Evolutionary conservation across 768 basidiomycete species (phyloP), one percentile per base, ranked within the genome.

Genomic region (Ephemerocybe angulata): DNA sequence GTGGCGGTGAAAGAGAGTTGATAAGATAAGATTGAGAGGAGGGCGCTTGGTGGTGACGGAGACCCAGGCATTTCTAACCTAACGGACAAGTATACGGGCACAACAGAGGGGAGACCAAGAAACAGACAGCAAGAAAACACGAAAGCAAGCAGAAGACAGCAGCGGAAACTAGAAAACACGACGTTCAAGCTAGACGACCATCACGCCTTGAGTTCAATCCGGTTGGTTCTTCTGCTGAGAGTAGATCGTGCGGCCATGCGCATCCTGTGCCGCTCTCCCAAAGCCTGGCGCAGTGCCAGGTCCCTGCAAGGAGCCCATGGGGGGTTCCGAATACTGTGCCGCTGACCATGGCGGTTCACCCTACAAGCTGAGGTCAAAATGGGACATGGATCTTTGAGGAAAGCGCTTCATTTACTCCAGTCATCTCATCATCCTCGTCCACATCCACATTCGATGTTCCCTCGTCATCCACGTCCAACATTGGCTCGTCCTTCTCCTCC

Each of bases 181-280:
- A n/a, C n/a, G n/a, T n/a, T n/a, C n/a, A n/a, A n/a, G n/a, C n/a
- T n/a, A n/a, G n/a, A n/a, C n/a, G n/a, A n/a, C 43, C 30, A n/a
- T 21, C 37, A 17, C 27, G 15, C 21, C 33, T 35, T 17, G 22
- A 30, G 53, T 62, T 67, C 55, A 70, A 56, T 75, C 75, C 46
- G 70, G 65, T 54, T 66, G 70, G 38, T 73, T 66, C 42, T 70
- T 69, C 60, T 83, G 82, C 42, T n/a, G n/a, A n/a, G 83, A 81
- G 65, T 85, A 85, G 58, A 85, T 84, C 28, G 84, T 86, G 60
- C 83, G 82, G 54, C 83, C 84, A 2, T 80, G 75, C n/a, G n/a
- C n/a, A 54, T 81, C 82, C 62, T 77, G 75, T 22, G 64, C 54
- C 15, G 46, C 57, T 11, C 50, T 27, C 10, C 60, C 40, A 50